A percentile compares a stretch with the other conserved stretches of the same genome.
Conservation (phyloP, 108 stramenopile genomes). For the Epithemia pelagica region DNA sequence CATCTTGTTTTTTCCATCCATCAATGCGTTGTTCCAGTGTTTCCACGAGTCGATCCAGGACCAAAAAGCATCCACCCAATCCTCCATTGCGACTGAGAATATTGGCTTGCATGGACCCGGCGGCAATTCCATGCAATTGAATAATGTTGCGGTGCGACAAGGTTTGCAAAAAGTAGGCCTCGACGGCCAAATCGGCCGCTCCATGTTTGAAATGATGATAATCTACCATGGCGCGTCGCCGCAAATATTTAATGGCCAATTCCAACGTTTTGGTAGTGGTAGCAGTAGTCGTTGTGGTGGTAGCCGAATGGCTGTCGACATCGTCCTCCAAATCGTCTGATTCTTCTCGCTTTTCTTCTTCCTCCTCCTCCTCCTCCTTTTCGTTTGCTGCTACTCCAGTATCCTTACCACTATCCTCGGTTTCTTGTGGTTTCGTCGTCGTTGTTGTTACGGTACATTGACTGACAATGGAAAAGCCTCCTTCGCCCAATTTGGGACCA, state of each 20-base stretch:
- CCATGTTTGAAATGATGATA: conserved; percentile 9
- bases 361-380: not conserved
- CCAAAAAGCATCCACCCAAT: conserved; percentile 50
- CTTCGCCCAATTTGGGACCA: conserved; percentile 1
- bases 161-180: conserved; percentile 35
- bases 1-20: conserved; percentile 11
- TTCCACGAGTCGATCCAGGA: conserved; percentile 54
- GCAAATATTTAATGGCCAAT: conserved; percentile 11
- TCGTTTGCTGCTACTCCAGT: not conserved
- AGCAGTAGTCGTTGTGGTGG: not conserved
- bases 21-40: conserved; percentile 51
- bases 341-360: not conserved
- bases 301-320: not conserved
- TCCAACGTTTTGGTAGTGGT: not conserved
- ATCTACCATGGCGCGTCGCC: conserved; percentile 7
- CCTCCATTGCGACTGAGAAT: conserved; percentile 11
- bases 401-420: not conserved
- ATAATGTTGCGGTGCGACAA: conserved; percentile 65
- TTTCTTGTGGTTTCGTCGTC: not conserved
- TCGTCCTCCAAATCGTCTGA: not conserved
- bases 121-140: conserved; percentile 49
- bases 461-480: conserved; percentile 6
- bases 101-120: conserved; percentile 28
- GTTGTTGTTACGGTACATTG: not conserved
- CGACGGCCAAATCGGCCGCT: conserved; percentile 15